Evolutionary conservation across 73 alveolate genomes (phyloP).

Genomic region (Blepharisma japonicum): DNA sequence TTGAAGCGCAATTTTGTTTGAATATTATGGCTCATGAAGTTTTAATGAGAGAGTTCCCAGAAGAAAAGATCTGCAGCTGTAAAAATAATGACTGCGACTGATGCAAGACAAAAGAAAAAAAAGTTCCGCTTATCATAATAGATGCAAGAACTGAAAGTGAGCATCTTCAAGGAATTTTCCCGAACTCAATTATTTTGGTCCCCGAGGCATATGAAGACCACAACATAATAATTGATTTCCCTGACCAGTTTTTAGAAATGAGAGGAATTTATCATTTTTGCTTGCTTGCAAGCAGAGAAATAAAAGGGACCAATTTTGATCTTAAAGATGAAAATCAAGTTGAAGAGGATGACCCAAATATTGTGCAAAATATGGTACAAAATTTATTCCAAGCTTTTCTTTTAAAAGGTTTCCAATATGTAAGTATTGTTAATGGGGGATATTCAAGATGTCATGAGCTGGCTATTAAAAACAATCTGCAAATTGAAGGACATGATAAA

Average conservation of each 20-base stretch:
- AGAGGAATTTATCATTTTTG: conserved; percentile 20
- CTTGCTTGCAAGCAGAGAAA: background rate
- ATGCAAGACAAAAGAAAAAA: background rate
- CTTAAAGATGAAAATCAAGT: background rate
- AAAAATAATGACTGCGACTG: background rate
- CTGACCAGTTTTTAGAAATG: conserved; percentile 24
- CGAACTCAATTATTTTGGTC: conserved; percentile 6
- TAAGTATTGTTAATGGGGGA: conserved; percentile 30
- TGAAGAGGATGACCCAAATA: background rate
- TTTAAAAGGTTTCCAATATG: conserved; percentile 25
- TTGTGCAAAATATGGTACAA: background rate
- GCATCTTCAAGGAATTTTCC: background rate
- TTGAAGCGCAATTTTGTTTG: background rate
- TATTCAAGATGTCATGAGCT: conserved; percentile 5
- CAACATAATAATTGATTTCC: background rate
- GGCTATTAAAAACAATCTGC: background rate
- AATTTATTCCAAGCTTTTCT: conserved; percentile 19
- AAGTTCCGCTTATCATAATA: conserved; percentile 1
- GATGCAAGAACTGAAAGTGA: background rate
- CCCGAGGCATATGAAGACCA: background rate
- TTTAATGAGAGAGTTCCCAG: background rate
- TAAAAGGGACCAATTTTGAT: background rate
- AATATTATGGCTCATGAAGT: background rate
- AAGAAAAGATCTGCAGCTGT: background rate
- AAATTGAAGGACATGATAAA: background rate